Base-by-base conservation (phyloP, 2,329 filamentous ascomycete species). In the Colletotrichum euphorbiae region DNA sequence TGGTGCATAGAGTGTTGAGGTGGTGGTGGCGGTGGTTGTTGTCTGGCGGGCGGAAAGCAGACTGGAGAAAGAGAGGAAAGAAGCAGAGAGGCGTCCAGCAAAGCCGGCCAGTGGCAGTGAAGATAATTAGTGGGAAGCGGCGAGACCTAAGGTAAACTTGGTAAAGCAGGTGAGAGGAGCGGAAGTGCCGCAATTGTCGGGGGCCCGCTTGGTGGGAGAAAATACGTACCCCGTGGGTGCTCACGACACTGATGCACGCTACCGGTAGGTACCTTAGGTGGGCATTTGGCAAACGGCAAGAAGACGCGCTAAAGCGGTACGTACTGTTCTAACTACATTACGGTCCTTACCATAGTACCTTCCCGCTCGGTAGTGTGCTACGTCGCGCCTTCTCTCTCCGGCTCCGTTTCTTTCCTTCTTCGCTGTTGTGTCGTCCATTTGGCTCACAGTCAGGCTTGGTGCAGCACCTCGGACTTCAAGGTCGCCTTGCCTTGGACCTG, bases 131-230 rank as follows among this genome's bases (percentile, higher is more conserved):
- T 28, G 52, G 52, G 31, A 31, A 43, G 52, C 12, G 21, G 5
- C 24, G 24, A 24, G 24, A 24, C 21, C 21, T 24, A 8, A 38
- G n/a, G n/a, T n/a, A n/a, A n/a, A n/a, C n/a, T n/a, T n/a, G n/a
- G n/a, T n/a, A n/a, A n/a, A 28, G 36, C 24, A 42, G 36, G 54
- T 42, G 33, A 24, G 55, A 36, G 17, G 28, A 19, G 21, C 61
- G 46, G 66, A 69, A 66, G 66, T 66, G 55, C 66, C 66, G 48
- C 61, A 69, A 69, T 69, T 61, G 61, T 69, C 46, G 24, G 54
- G 65, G 61, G 66, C 40, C 54, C 61, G 42, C 46, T 54, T 40
- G 60, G 52, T 17, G 52, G 40, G 28, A 24, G 19, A 31, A 50
- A 33, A 40, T 19, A 65, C 61, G 57, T 68, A 68, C 19, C 36